Evolutionary conservation across 257 asterid genomes (phyloP), one percentile per base, ranked within the genome.

Genomic region (Capsicum rhomboideum): DNA sequence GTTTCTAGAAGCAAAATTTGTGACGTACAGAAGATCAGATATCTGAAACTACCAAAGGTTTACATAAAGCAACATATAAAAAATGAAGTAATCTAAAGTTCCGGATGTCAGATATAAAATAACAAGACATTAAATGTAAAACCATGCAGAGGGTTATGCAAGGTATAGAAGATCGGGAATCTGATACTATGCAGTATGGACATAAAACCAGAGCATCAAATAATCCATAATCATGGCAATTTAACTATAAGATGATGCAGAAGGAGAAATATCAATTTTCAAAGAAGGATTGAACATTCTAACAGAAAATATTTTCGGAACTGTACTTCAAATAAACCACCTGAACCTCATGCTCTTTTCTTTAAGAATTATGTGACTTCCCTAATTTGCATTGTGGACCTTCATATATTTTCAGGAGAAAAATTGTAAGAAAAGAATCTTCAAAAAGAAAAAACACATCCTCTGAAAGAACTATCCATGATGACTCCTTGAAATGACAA

Each of bases 1-100:
- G 54, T 82, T 67, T 88, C 96, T 91, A 91, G 82, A 84, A 59
- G 59, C 68, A 87, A 1, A 85, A 56, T 34, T 61, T 61, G 14
- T 21, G 52, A 75, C 17, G 82, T 44, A 49, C 13, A 69, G 40
- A 61, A 86, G 29, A 84, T 82, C 66, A 53, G 46, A 55, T 52
- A 14, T 42, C 50, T 63, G 80, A 37, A 67, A 53, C 50, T 53
- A 21, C 14, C 28, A 71, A 52, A 71, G 29, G 16, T 20, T 28
- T 20, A 14, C 31, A 46, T 28, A 74, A 84, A 31, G 46, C 26
- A 21, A 63, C 44, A 23, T 8, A 26, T 67, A 10, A 17, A 50
- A 29, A 66, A 66, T 18, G 59, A 34, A 52, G 50, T 72, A 67
- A 80, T 67, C 26, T 21, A 10, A 50, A 71, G 31, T 42, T 71